Conservation (phyloP, 768 basidiomycete species). For the Lactarius pseudohatsudake region DNA sequence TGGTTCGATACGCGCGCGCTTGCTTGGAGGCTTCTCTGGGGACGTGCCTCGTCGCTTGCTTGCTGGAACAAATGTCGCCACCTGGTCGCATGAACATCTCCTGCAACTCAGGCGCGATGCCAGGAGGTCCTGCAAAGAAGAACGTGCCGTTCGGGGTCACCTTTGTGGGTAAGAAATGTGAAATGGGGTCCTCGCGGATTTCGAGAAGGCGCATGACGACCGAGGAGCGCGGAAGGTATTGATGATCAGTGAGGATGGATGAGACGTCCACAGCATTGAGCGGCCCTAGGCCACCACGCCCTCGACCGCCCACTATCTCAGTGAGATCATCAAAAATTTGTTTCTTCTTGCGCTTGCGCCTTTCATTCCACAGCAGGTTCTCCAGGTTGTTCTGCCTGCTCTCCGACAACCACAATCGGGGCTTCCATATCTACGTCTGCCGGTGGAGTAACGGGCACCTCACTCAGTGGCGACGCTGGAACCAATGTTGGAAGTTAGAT, state of each 20-base stretch:
- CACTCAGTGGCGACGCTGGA: slow-evolving; percentile 73
- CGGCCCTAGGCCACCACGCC: slow-evolving; percentile 50
- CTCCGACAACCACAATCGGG: slow-evolving; percentile 49
- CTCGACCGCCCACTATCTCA: slow-evolving; percentile 72
- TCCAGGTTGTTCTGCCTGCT: slow-evolving; percentile 41
- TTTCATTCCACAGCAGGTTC: slow-evolving; percentile 35
- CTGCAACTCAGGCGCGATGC: slow-evolving; percentile 75
- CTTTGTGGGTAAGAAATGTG: slow-evolving; percentile 84
- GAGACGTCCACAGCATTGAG: slow-evolving; percentile 58
- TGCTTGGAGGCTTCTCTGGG: slow-evolving; percentile 54
- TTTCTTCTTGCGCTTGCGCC: slow-evolving; percentile 67
- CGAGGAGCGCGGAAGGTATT: slow-evolving; percentile 82
- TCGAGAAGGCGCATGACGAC: slow-evolving; percentile 83
- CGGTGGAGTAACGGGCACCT: slow-evolving; percentile 76
- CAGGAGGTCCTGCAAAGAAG: slow-evolving; percentile 84
- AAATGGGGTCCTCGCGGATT: slow-evolving; percentile 79
- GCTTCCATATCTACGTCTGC: slow-evolving; percentile 54
- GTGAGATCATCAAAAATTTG: slow-evolving; percentile 90
- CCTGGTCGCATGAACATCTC: slow-evolving; percentile 83
- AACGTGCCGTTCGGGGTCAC: slow-evolving; percentile 68
- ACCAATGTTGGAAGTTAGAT: slow-evolving; percentile 18
- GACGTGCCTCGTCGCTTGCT: slow-evolving; percentile 61
- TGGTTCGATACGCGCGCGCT: slow-evolving; percentile 56
- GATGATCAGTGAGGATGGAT: slow-evolving; percentile 75
- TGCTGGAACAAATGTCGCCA: slow-evolving; percentile 43